A percentile compares a stretch with the other conserved stretches of the same genome.
Evolutionary conservation across 257 asterid genomes (phyloP).

Genomic region (Solanum sparsipilum): DNA sequence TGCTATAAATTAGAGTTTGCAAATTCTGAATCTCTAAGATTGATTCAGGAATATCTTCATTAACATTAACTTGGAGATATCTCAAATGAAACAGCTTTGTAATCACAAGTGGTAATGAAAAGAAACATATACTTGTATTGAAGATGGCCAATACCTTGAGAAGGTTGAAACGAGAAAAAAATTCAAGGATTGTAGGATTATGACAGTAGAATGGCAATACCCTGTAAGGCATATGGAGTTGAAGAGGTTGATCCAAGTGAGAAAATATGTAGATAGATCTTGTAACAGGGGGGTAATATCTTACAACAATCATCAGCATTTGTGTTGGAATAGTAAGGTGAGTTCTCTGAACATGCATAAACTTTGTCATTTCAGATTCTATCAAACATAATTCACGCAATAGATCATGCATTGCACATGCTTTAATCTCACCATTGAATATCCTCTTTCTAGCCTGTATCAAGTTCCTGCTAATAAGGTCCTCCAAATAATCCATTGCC

Average conservation of each 20-base stretch:
- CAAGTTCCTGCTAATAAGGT: too few species aligned
- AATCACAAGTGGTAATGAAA: neutral
- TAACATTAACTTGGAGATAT: neutral
- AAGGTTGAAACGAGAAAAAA: neutral
- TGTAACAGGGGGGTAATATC: neutral
- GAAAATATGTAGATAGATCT: neutral
- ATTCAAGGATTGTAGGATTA: neutral
- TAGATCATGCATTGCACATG: too few species aligned
- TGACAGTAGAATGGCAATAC: neutral
- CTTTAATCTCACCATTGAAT: too few species aligned
- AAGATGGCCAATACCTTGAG: neutral
- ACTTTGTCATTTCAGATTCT: too few species aligned
- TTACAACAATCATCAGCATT: neutral
- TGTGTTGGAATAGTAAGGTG: too few species aligned
- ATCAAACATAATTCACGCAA: too few species aligned
- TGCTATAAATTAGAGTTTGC: neutral
- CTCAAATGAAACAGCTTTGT: neutral
- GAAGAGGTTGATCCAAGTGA: neutral
- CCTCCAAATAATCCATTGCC: too few species aligned
- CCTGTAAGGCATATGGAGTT: neutral
- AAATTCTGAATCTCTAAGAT: neutral
- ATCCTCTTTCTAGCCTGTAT: too few species aligned
- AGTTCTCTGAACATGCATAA: too few species aligned
- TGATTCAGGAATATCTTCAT: neutral
- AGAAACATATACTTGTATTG: rapidly evolving